A percentile compares a stretch with the other conserved stretches of the same genome.
Evolutionary conservation across 23 red algal genomes (phyloP).

Genomic region (Pyropia haitanensis): DNA sequence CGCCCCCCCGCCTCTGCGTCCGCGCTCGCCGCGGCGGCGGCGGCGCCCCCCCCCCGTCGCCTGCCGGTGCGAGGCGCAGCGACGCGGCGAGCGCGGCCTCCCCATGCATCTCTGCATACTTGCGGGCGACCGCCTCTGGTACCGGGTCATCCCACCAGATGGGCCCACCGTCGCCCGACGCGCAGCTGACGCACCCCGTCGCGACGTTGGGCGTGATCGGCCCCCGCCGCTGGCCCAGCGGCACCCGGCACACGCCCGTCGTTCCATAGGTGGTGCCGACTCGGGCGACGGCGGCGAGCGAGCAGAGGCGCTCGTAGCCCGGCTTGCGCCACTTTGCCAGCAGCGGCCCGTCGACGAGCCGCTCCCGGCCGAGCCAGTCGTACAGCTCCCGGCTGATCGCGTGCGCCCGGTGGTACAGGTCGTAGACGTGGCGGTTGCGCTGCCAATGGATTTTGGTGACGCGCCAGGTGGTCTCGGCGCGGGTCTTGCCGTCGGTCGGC

Average conservation of each 20-base stretch:
- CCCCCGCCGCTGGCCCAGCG: conserved; percentile 40
- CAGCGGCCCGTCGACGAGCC: conserved; percentile 58
- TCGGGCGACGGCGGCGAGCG: conserved; percentile 38
- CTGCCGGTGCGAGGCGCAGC: too few relatives aligned
- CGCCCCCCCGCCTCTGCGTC: too few relatives aligned
- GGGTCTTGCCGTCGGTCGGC: conserved; percentile 45
- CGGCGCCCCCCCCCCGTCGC: too few relatives aligned
- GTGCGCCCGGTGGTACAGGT: conserved; percentile 49
- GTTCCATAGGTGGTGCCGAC: conserved; percentile 64
- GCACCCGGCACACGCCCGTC: conserved; percentile 60
- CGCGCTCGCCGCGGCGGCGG: too few relatives aligned
- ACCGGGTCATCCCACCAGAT: conserved; percentile 92
- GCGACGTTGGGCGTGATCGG: conserved; percentile 75
- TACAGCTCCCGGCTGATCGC: conserved; percentile 46
- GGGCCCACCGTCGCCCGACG: conserved; percentile 64
- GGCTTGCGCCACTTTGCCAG: conserved; percentile 81
- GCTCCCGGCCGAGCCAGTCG: conserved; percentile 46
- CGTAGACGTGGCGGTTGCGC: conserved; percentile 81
- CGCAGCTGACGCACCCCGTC: conserved; percentile 83
- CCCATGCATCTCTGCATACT: too few relatives aligned
- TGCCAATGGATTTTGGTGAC: conserved; percentile 73
- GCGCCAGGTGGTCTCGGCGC: conserved; percentile 64
- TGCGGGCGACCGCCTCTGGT: conserved; percentile 39
- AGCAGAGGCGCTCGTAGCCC: conserved; percentile 75
- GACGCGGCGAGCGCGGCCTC: too few relatives aligned